Conservation (phyloP, 2,329 filamentous ascomycete genomes). For the Fusarium agapanthi region DNA sequence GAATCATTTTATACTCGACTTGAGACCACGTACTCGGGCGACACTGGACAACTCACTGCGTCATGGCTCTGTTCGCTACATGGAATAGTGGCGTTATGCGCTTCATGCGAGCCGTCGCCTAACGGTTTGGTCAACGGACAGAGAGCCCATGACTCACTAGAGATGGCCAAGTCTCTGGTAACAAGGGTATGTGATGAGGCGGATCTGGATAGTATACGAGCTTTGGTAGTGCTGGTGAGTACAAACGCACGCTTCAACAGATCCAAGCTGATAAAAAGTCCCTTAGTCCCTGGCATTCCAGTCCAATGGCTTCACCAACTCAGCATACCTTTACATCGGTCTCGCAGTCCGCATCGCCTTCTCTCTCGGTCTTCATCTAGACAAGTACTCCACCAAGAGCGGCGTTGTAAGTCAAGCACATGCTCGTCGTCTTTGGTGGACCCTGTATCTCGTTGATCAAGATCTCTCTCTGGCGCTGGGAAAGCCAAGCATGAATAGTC, state of each 20-base stretch:
- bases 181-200: background rate
- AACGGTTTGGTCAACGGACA: background rate
- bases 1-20: background rate
- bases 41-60: fast-evolving
- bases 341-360: background rate
- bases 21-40: background rate
- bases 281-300: background rate
- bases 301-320: background rate
- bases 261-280: too few relatives aligned
- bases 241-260: too few relatives aligned
- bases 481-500: background rate
- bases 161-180: background rate
- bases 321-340: background rate
- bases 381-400: background rate
- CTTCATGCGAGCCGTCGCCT: background rate
- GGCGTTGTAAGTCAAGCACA: background rate
- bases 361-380: fast-evolving
- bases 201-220: background rate
- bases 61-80: background rate
- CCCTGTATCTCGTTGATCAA: background rate
- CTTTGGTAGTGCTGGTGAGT: background rate
- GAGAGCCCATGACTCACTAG: background rate
- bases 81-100: background rate
- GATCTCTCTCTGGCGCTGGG: background rate
- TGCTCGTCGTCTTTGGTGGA: background rate